A percentile compares a stretch with the other conserved stretches of the same genome.
These are phyloP conservation scores for Cercospora sesami DNA, from an alignment of 2,329 filamentous ascomycete species.

Conservation along the genomic window DNA sequence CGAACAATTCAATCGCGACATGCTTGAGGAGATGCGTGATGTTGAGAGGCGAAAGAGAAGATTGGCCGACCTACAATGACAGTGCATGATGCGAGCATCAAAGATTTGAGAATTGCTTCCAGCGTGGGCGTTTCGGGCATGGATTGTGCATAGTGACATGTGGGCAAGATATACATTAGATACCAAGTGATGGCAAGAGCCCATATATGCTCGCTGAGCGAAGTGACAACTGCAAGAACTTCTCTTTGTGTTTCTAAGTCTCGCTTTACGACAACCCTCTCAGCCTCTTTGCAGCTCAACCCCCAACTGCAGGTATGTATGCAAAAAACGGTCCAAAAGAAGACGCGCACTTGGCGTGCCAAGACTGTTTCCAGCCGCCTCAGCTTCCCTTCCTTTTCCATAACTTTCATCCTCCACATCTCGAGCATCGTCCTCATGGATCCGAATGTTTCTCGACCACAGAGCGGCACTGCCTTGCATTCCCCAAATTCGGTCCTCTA, in stretches of 20 bases:
- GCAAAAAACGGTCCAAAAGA: no score
- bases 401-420: not conserved
- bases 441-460: no score
- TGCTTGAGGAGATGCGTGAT: slow-evolving; percentile 67
- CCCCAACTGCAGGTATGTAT: no score
- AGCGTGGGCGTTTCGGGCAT: not conserved
- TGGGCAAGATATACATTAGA: not conserved
- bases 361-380: no score
- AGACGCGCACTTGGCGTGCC: no score
- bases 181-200: not conserved
- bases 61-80: slow-evolving; percentile 14
- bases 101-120: not conserved
- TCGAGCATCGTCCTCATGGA: no score
- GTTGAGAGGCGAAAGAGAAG: slow-evolving; percentile 48
- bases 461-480: not conserved
- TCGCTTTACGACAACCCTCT: no score
- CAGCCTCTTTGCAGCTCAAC: no score
- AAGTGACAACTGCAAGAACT: not conserved
- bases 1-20: slow-evolving; percentile 68
- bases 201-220: no score
- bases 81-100: not conserved
- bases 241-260: no score
- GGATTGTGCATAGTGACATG: not conserved
- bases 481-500: not conserved
- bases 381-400: not conserved